Base-by-base conservation (phyloP, 2,329 filamentous ascomycete species). In the Botrytis medusae region DNA sequence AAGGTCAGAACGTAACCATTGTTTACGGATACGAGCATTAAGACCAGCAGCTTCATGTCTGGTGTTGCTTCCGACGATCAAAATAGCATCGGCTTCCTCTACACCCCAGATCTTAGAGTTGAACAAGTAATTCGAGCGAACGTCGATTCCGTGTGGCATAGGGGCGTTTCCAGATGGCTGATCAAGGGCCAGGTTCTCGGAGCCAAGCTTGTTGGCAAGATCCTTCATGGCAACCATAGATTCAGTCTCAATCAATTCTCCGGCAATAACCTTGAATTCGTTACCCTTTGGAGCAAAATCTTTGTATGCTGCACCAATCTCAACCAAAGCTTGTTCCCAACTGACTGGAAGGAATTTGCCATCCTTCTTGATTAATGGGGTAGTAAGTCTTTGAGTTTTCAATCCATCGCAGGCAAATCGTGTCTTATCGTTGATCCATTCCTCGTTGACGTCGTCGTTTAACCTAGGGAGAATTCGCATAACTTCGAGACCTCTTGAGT, bases 371-470 rank as follows among this genome's bases (percentile, higher is more conserved):
- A 98, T 91, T 76, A 99, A 85, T 60, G 96, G 96, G 77, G 95
- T 96, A 51, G 96, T 98, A 73, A 99, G 87, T 81, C 96, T 90
- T 84, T 99, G 96, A 64, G 95, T 98, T 89, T 95, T 97, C 77
- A 99, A 87, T 68, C 96, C 96, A 82, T 99, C 96, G 82, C 95
- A 97, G 60, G 96, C 95, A 82, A 98, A 99, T 77, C 96, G 91
- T 59, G 94, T 91, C 88, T 98, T 99, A 86, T 99, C 96, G 84
- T 98, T 96, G 83, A 99, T 98, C 96, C 96, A 99, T 84, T 99
- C 96, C 86, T 99, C 96, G 83, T 99, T 99, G 79, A 99, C 90
- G 80, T 98, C 95, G 82, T 99, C 96, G 82, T 99, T 99, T 75
- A 99, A 87, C 79, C 96, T 90, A 74, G 96, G 96, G 25, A 98